Base-by-base conservation (phyloP, 306 rosid species). In the Calophaca sinica region DNA sequence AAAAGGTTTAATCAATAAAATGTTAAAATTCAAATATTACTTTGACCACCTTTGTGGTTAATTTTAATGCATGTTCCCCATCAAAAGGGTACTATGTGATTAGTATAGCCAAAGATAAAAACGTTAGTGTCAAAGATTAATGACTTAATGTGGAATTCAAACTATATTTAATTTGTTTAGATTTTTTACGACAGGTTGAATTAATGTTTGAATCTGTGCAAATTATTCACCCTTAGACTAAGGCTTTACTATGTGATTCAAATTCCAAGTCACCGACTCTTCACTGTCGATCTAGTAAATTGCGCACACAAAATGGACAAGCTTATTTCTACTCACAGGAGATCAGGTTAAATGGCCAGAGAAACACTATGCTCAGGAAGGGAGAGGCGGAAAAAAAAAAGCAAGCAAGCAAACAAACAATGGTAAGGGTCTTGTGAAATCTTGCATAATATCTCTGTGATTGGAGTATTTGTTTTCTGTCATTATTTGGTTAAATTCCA, bases 241-340 rank as follows among this genome's bases (percentile, higher is more conserved):
- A 39, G 29, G 7, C 7, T 59, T 20, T 20, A 20, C 26, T 5
- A 14, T n/a, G 3, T 12, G 62, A 70, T 72, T 63, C 67, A 79
- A 71, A 20, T 53, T 78, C 49, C 61, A 15, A 71, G 51, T 63
- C 29, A 46, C 72, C 12, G 29, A 29, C 58, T 26, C 0, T 51
- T 77, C 41, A 46, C 26, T 20, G 26, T 20, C 20, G 31, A 8
- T 44, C 60, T 54, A 53, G 74, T 63, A 55, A 64, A 72, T 72
- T 79, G 69, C 15, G 41, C 58, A 61, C 35, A 49, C 46, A 59
- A 74, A 50, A 14, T 48, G 49, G 13, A 49, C 52, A 50, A 48
- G 2, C 9, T 45, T 45, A 45, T 45, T 45, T 9, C 5, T 45
- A 45, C 26, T 20, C 26, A 20, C 26, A 20, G 1, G 48, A 1